phyloP scores from a whole-genome alignment of 805 yeast species.

The Schwanniomyces sp. region DNA sequence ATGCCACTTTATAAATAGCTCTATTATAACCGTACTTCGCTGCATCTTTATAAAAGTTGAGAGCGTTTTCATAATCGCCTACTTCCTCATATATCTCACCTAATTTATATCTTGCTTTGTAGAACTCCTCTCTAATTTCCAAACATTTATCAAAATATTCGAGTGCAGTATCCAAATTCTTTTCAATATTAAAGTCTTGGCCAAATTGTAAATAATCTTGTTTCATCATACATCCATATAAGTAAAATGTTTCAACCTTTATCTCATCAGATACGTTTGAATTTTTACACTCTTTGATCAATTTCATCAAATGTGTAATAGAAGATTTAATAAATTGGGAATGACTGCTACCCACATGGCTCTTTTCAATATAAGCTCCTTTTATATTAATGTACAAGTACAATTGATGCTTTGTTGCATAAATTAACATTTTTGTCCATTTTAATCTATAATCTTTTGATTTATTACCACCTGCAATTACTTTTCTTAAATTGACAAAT shows the following conservation, averaged over 20 bases:
- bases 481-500: constrained; percentile 29
- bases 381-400: constrained; percentile 43
- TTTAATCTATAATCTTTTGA: constrained; percentile 38
- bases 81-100: constrained; percentile 42
- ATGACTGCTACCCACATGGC: constrained; percentile 30
- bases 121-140: constrained; percentile 29
- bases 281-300: constrained; percentile 32
- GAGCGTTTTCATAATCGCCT: constrained; percentile 27
- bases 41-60: constrained; percentile 32
- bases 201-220: constrained; percentile 32
- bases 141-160: constrained; percentile 31
- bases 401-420: constrained; percentile 37
- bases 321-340: constrained; percentile 37
- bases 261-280: constrained; percentile 14
- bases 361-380: constrained; percentile 35
- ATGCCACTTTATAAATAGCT: constrained; percentile 43
- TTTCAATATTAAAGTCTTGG: constrained; percentile 36
- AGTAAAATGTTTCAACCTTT: constrained; percentile 30
- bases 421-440: constrained; percentile 44
- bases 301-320: constrained; percentile 34
- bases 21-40: constrained; percentile 44
- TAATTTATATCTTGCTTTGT: constrained; percentile 34
- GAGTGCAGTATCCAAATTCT: constrained; percentile 26
- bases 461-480: constrained; percentile 43
- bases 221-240: constrained; percentile 38